Base-by-base conservation (phyloP, 768 basidiomycete genomes). In the Pleurotus cornucopiae region DNA sequence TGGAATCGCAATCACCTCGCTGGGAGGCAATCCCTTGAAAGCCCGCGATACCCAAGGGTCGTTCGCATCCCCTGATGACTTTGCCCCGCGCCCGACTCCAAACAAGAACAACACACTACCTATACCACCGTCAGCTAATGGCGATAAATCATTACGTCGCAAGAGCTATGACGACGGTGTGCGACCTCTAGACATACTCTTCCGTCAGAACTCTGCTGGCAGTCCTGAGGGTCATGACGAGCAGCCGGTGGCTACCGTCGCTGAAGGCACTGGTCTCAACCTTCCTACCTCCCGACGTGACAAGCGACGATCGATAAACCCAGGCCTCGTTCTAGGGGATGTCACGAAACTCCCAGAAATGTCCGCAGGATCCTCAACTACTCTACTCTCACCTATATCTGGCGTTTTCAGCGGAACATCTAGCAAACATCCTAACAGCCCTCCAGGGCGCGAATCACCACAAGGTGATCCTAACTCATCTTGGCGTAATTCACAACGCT, bases 251-350 rank as follows among this genome's bases (percentile, higher is more conserved):
- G 11, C 7, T 7, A 11, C 30, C 30, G 30, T 11, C 30, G 58
- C 67, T 47, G 49, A 61, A n/a, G 16, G 44, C 9, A 56, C 67
- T 25, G 66, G 69, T 18, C 69, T 76, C 37, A 63, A 67, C 46
- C 73, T 70, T 11, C 58, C 65, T 37, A 73, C 76, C 4, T 71
- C 76, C 5, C 67, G 70, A 18, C 69, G 69, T 38, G 74, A 77
- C 38, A 78, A 75, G 62, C 74, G 77, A 40, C 74, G 76, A 46
- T 79, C 80, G 37, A 80, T 80, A 49, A 79, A 80, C 60, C 78
- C 78, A 5, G 76, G 71, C 44, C 63, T 78, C 20, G 59, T 66
- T 4, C 62, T 78, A 55, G 70, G 64, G 45, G 47, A 64, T 7
- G 56, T 63, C 41, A 52, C 60, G 21, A 59, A 53, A 14, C 30